Evolutionary conservation across 2,329 filamentous ascomycete species (phyloP), one percentile per base, ranked within the genome.

Genomic region (Fusarium newnesense): DNA sequence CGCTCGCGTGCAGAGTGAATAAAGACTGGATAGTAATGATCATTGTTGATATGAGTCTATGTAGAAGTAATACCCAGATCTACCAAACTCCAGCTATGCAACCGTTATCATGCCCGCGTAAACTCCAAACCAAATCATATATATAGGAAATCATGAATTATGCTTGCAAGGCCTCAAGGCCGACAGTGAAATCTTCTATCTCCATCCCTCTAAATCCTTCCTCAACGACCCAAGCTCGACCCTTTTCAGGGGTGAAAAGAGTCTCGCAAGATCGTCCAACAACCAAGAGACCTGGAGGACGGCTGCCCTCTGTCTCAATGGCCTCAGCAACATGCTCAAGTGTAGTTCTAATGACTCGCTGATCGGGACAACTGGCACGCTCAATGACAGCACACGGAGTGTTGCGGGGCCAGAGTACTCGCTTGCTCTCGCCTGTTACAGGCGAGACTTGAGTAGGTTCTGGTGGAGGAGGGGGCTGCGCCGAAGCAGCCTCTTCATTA

Each of bases 361-460:
- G 96, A 79, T 99, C 96, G 0, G 94, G 93, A 80, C 96, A 99
- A 69, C 94, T 97, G 10, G 96, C 96, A 40, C 96, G 89, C 83
- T 99, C 96, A 62, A 99, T 89, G 16, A 99, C 95, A 2, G 96
- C 95, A 78, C 96, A 98, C 0, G 96, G 95, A 2, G 95, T 96
- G n/a, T 84, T 82, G 39, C 82, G 83, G 0, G 96, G 96, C 91
- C 94, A 98, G 3, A 90, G 78, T 5, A 69, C 73, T 62, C 85
- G 81, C 16, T 74, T 75, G 32, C 40, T 61, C 56, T 69, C 67
- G 9, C 75, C 70, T 18, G 71, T 56, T 2, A 37, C 19, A 1
- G 56, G 47, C 9, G 64, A 58, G 5, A 58, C 47, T 34, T 60
- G 53, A 8, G 65, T 49, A 15, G 61, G 64, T 12, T 73, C 68